Evolutionary conservation across 1,284 basidiomycete species (phyloP), one percentile per base, ranked within the genome.

Genomic region (Ustilago shanxiensis): DNA sequence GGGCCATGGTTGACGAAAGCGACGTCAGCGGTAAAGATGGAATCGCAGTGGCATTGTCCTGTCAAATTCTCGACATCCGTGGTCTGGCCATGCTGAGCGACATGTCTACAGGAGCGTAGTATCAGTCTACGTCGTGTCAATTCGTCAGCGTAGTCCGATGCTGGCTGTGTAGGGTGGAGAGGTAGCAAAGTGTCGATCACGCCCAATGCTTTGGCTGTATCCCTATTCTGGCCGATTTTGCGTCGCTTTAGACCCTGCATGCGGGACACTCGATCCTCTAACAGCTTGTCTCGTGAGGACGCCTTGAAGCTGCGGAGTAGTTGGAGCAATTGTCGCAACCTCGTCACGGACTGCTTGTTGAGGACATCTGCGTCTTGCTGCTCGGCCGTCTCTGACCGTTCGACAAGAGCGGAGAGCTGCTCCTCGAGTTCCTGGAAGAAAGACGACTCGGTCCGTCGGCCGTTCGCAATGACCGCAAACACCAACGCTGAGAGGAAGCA

Each of bases 91-190:
- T 31, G n/a, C 6, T 31, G 2, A n/a, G n/a, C n/a, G n/a, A 26
- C 3, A 16, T 59, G 54, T 29, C n/a, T 20, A 44, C 60, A 67
- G 6, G 65, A 39, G 22, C 56, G 51, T 20, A 37, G 26, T n/a
- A 72, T 54, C 14, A 72, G 54, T 35, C 50, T 52, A 53, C 70
- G 60, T 28, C 65, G 61, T 6, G 65, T 45, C 18, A 72, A 49
- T 39, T 72, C 68, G 29, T 51, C 33, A 1, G 28, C 9, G 24
- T 58, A 49, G 3, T 20, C 51, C 3, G 41, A 37, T 13, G n/a
- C 54, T n/a, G 16, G 44, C 1, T 57, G 54, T 3, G 56, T 37
- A n/a, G 14, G 53, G 11, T 35, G 49, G 18, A 28, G 26, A 16
- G 45, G 2, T 14, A 67, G 57, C 29, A 67, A 44, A n/a, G 64